Evolutionary conservation across 2,329 filamentous ascomycete genomes (phyloP).

Genomic region (Chaetomium sp.): DNA sequence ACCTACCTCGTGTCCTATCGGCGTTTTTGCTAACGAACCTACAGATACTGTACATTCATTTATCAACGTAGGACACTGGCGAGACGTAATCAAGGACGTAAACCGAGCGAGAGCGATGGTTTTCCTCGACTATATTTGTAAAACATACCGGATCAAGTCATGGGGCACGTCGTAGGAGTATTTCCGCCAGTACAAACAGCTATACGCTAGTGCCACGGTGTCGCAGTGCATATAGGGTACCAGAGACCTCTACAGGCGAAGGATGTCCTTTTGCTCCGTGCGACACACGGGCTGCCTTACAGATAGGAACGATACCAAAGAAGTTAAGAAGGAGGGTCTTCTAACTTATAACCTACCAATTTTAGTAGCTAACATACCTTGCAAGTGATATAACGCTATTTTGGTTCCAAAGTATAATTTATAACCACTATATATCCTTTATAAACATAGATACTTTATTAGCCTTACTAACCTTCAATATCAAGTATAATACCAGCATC

Average conservation of each 20-base stretch:
- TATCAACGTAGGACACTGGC: slow-evolving; percentile 12
- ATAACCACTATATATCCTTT: slow-evolving; percentile 4
- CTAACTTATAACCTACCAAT: background rate
- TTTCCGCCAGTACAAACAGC: slow-evolving; percentile 22
- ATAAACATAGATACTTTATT: slow-evolving; percentile 30
- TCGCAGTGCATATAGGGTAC: too few species aligned
- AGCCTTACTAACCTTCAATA: slow-evolving; percentile 38
- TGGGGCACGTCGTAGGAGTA: slow-evolving; percentile 12
- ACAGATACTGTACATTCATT: slow-evolving; percentile 28
- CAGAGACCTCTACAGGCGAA: too few species aligned
- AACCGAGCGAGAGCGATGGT: slow-evolving; percentile 26
- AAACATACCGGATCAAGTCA: slow-evolving; percentile 27
- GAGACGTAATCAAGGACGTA: slow-evolving; percentile 24
- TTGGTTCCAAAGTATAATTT: slow-evolving; percentile 3
- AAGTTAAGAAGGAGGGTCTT: slow-evolving; percentile 15
- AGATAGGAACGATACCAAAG: slow-evolving; percentile 16
- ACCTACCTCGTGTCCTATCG: slow-evolving; percentile 15
- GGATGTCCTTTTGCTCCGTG: too few species aligned
- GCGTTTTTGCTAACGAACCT: slow-evolving; percentile 23
- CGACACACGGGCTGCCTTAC: slow-evolving; percentile 11
- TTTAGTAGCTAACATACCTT: slow-evolving; percentile 7
- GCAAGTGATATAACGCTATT: slow-evolving; percentile 12
- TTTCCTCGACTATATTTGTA: slow-evolving; percentile 28
- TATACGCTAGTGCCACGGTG: slow-evolving; percentile 8
- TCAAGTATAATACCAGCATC: slow-evolving; percentile 36